Conservation (phyloP, 495 filamentous ascomycete genomes). For the Arthonia radiata region DNA sequence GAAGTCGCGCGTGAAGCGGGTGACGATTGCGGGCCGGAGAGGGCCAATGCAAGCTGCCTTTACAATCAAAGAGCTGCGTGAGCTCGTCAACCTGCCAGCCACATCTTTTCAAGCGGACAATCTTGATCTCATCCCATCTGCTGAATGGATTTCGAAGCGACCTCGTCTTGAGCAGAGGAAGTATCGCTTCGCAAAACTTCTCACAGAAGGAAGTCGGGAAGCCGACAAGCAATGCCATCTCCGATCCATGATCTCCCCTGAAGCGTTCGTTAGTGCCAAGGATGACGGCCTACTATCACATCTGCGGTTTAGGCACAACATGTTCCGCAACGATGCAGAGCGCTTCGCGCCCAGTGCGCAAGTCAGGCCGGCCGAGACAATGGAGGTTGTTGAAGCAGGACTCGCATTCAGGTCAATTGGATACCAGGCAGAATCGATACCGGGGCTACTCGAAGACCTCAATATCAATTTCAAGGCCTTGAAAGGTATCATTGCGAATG, state of each 20-base stretch:
- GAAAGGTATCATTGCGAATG: slow-evolving; percentile 63
- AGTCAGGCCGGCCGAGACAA: slow-evolving; percentile 22
- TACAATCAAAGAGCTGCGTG: slow-evolving; percentile 79
- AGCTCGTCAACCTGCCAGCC: slow-evolving; percentile 51
- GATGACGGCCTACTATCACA: slow-evolving; percentile 23
- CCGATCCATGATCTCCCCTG: slow-evolving; percentile 57
- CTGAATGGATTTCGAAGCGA: slow-evolving; percentile 13
- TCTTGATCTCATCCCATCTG: slow-evolving; percentile 12
- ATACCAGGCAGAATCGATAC: slow-evolving; percentile 57
- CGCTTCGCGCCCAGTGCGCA: slow-evolving; percentile 26
- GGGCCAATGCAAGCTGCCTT: slow-evolving; percentile 84
- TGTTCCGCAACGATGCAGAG: slow-evolving; percentile 5
- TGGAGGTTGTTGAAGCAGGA: slow-evolving; percentile 23
- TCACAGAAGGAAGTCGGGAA: slow-evolving; percentile 40
- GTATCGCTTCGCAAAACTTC: slow-evolving; percentile 53
- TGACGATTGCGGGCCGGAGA: slow-evolving; percentile 64
- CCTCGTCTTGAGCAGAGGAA: slow-evolving; percentile 46
- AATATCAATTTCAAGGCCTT: slow-evolving; percentile 52
- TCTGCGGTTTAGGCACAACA: slow-evolving; percentile 12
- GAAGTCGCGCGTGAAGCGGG: slow-evolving; percentile 50
- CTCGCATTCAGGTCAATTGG: slow-evolving; percentile 79
- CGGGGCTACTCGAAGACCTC: slow-evolving; percentile 41
- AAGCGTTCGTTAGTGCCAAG: slow-evolving; percentile 30
- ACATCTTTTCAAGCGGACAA: slow-evolving; percentile 55
- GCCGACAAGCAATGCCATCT: slow-evolving; percentile 54